These are phyloP conservation scores for Sclerotinia sclerotiorum DNA, from an alignment of 2,329 filamentous ascomycete species.

Conservation along the genomic window DNA sequence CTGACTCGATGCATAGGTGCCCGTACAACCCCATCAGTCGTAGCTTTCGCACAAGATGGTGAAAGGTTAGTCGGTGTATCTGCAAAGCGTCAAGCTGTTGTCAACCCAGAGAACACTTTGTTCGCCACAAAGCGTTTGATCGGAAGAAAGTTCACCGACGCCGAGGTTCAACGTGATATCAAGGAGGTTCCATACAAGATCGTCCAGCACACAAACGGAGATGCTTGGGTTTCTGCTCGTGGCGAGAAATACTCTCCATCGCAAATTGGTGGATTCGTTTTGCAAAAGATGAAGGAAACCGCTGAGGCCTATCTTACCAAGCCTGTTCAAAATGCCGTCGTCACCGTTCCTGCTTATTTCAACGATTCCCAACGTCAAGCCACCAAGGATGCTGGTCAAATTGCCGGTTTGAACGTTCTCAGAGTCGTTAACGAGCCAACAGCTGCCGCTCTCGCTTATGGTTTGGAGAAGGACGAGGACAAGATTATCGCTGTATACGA, in stretches of 20 bases:
- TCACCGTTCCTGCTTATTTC: constrained; percentile 97
- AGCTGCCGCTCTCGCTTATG: constrained; percentile 91
- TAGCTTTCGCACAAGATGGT: constrained; percentile 92
- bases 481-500: constrained; percentile 93
- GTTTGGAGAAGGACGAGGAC: constrained; percentile 92
- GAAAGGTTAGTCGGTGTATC: constrained; percentile 96
- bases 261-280: constrained; percentile 95
- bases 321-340: constrained; percentile 90
- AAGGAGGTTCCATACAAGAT: constrained; percentile 99
- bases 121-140: constrained; percentile 99
- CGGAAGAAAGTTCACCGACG: constrained; percentile 92
- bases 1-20: constrained; percentile 56
- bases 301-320: constrained; percentile 91
- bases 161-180: constrained; percentile 93
- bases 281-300: constrained; percentile 99
- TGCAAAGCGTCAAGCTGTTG: constrained; percentile 95
- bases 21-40: constrained; percentile 88
- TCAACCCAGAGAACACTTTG: constrained; percentile 97
- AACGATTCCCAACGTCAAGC: constrained; percentile 98
- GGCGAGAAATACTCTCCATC: constrained; percentile 96
- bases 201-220: constrained; percentile 92
- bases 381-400: constrained; percentile 97
- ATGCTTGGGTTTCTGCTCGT: constrained; percentile 92
- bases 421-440: constrained; percentile 98
- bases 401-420: constrained; percentile 91